Evolutionary conservation across 176 grass and related monocot species (phyloP).

Genomic region (Triticum urartu): DNA sequence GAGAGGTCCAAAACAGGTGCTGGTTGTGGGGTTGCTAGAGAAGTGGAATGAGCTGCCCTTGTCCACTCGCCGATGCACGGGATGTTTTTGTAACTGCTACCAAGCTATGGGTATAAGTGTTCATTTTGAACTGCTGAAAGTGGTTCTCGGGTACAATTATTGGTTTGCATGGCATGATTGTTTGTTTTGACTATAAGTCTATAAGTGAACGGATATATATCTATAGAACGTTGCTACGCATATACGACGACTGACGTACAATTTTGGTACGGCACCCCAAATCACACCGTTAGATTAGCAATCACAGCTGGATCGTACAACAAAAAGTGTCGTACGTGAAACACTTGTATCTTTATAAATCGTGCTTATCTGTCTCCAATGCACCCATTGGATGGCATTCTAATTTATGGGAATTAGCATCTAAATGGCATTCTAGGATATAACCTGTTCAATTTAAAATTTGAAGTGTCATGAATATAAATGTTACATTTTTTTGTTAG

Average conservation of each 20-base stretch:
- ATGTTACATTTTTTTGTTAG: background rate
- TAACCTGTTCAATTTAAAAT: background rate
- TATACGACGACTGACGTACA: too few relatives aligned
- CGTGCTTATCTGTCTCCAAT: background rate
- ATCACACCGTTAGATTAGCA: too few relatives aligned
- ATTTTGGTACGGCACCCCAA: too few relatives aligned
- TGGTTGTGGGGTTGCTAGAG: slow-evolving; percentile 27
- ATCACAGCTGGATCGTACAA: too few relatives aligned
- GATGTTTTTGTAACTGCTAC: slow-evolving; percentile 26
- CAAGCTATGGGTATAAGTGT: background rate
- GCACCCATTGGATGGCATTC: background rate
- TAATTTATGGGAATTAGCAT: background rate
- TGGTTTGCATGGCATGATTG: background rate
- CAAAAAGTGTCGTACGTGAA: too few relatives aligned
- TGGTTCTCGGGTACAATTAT: slow-evolving; percentile 7
- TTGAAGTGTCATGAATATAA: background rate
- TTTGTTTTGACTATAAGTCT: background rate
- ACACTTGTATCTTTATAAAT: background rate
- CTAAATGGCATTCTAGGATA: background rate
- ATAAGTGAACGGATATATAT: background rate
- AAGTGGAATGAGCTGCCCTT: slow-evolving; percentile 27
- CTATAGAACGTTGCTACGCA: too few relatives aligned
- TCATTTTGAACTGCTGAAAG: background rate
- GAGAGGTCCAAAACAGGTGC: slow-evolving; percentile 36
- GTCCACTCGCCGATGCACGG: background rate